Base-by-base conservation (phyloP, 2,329 filamentous ascomycete genomes). In the Pseudopyricularia cyperi region DNA sequence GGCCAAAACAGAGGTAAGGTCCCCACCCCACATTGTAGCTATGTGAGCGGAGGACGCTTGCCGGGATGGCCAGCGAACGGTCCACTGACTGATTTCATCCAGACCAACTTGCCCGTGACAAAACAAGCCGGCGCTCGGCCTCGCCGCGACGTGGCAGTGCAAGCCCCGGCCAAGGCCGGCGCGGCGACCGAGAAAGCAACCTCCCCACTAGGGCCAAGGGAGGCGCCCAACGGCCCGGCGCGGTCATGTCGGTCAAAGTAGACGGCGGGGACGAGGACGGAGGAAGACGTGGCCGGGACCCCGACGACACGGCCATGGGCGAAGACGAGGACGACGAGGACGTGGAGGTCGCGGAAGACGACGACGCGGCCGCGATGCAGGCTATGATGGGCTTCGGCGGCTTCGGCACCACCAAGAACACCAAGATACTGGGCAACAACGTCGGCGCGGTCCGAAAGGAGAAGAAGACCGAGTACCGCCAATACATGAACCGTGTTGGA, bases 401-500 rank as follows among this genome's bases (percentile, higher is more conserved):
- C 1, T 98, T 97, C 68, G 83, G 82, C 53, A 83, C 81, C 24
- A 97, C 93, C 19, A 94, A 97, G 68, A 82, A 87, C 55, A 89
- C 85, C 52, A 94, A 96, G 64, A 83, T 98, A 1, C 76, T 79
- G 0, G 93, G 93, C 2, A 98, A 98, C 64, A 82, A 89, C 63
- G 80, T 84, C 42, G 90, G 87, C 52, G 88, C 75, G 0, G 82
- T 96, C 51, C 75, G 84, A 58, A 96, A 93, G 74, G 89, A 93
- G 70, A 96, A 95, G 80, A 90, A 89, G 79, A 87, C 84, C 14
- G 80, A 94, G 72, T 97, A 96, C 63, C 78, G 93, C 59, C 93
- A 98, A 77, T 98, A 98, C 68, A 98, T 98, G 82, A 93, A 93
- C 63, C 78, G 87, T 53, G 74, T 82, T 50, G 87, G 87, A 52